Conservation (phyloP, 169 alveolate genomes). For the Perkinsus olseni region DNA sequence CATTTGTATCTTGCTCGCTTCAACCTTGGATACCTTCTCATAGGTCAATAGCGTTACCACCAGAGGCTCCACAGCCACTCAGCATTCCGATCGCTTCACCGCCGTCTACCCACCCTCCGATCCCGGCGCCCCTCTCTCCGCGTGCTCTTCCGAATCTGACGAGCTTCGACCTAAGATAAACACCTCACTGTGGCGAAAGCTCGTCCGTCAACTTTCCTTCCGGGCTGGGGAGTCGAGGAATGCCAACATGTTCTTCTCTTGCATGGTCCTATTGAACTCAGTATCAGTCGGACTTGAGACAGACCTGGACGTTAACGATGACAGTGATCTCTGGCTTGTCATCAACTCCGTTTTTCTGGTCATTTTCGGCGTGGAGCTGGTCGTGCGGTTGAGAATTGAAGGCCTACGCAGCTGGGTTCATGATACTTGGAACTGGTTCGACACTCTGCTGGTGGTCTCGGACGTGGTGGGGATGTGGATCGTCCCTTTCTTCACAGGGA, state of each 20-base stretch:
- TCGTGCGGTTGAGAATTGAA: neutral
- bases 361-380: neutral
- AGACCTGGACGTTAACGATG: neutral
- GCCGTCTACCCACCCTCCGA: neutral
- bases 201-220: neutral
- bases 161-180: neutral
- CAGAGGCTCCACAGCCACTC: neutral
- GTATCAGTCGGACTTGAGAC: neutral
- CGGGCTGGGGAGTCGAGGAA: neutral
- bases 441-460: neutral
- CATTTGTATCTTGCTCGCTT: neutral
- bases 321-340: neutral
- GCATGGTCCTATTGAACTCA: neutral
- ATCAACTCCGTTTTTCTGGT: neutral
- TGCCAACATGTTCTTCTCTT: neutral
- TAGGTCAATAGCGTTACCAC: neutral
- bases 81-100: neutral
- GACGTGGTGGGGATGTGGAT: neutral
- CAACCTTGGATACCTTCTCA: neutral
- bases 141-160: neutral
- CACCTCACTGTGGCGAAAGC: neutral
- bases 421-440: neutral
- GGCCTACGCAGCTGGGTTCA: neutral
- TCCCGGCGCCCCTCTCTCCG: neutral
- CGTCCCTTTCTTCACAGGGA: neutral